These are phyloP conservation scores for Triticum monococcum DNA, from an alignment of 176 grass and related monocot species.

Conservation along the genomic window DNA sequence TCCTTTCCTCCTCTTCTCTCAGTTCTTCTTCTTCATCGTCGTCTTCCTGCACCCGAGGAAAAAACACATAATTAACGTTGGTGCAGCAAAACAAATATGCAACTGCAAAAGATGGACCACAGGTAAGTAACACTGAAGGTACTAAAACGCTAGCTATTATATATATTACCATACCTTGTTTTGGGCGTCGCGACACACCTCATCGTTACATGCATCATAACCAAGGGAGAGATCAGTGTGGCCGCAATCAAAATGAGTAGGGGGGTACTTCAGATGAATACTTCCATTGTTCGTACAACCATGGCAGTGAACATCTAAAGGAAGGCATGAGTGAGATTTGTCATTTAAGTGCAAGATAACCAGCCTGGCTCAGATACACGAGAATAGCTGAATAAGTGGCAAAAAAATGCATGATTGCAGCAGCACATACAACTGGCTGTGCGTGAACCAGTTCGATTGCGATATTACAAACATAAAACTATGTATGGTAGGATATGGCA, in stretches of 20 bases:
- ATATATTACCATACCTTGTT: neutral
- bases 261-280: neutral
- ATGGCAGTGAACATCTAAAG: neutral
- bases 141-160: neutral
- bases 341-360: neutral
- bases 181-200: neutral
- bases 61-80: neutral
- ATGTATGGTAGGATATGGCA: neutral
- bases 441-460: neutral
- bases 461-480: neutral
- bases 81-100: neutral
- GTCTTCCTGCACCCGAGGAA: neutral
- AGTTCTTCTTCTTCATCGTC: neutral
- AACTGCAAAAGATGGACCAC: neutral
- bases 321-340: neutral
- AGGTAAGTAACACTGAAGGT: neutral
- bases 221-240: neutral
- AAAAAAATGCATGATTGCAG: neutral
- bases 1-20: neutral
- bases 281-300: neutral
- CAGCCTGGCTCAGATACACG: neutral
- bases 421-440: neutral
- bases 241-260: neutral
- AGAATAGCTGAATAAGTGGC: neutral
- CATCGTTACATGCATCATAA: neutral